Percentiles rank a stretch among this genome's conserved stretches.
Evolutionary conservation across 345 rosid genomes (phyloP).

Genomic region (Brassica carinata): DNA sequence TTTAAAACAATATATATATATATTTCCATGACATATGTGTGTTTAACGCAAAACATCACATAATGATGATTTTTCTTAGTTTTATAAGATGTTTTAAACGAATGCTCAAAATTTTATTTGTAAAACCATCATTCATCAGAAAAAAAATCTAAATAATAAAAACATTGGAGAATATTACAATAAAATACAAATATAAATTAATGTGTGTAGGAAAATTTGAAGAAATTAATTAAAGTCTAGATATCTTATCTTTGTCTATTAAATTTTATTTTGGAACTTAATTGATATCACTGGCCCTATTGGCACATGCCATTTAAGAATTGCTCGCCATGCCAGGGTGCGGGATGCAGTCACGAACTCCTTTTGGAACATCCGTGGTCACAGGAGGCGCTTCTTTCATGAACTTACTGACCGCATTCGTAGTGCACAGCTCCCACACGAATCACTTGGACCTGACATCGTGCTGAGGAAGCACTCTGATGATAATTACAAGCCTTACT

Average conservation of each 20-base stretch:
- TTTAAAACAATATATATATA: neutral
- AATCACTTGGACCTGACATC: no score
- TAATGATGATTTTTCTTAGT: neutral
- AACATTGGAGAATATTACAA: neutral
- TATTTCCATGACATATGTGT: neutral
- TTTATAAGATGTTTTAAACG: neutral
- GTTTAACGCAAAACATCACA: neutral
- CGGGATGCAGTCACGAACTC: no score
- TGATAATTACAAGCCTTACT: no score
- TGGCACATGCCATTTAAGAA: no score
- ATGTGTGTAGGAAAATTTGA: neutral
- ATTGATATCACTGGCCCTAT: no score
- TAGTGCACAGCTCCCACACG: no score
- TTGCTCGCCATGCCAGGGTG: no score
- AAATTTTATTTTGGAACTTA: neutral
- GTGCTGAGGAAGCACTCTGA: no score
- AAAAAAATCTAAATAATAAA: neutral
- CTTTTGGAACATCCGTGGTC: no score
- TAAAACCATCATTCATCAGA: neutral
- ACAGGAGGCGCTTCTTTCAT: no score
- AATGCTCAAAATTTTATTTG: neutral
- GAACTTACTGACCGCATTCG: no score
- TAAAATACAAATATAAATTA: neutral
- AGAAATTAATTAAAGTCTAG: neutral
- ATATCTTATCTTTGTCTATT: neutral